These are phyloP conservation scores for Collybia sordida DNA, from an alignment of 768 basidiomycete genomes.

Conservation along the genomic window DNA sequence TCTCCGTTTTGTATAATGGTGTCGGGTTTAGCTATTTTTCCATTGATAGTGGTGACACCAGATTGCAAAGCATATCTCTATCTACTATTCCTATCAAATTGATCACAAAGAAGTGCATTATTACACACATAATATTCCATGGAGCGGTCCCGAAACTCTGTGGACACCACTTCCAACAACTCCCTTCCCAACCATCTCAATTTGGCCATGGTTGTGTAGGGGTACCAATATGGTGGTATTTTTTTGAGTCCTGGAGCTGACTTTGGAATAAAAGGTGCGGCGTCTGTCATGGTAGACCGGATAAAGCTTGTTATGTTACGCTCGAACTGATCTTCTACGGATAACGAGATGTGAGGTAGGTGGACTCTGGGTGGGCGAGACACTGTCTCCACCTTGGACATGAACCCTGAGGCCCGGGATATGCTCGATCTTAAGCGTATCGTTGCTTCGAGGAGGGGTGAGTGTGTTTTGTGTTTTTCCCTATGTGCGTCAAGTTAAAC, in stretches of 20 bases:
- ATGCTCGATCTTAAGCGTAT: constrained; percentile 4
- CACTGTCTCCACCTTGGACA: constrained; percentile 6
- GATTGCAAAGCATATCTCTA: constrained; percentile 73
- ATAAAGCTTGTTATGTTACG: constrained; percentile 56
- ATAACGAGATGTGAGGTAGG: constrained; percentile 45
- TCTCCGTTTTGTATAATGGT: constrained; percentile 85
- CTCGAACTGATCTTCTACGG: constrained; percentile 55
- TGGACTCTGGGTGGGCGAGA: constrained; percentile 27
- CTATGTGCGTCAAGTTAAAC: no score
- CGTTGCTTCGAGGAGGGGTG: not conserved
- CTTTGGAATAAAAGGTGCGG: constrained; percentile 25
- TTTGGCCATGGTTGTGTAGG: constrained; percentile 92
- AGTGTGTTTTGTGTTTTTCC: no score
- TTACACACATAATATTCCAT: constrained; percentile 92
- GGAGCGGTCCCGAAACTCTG: constrained; percentile 90
- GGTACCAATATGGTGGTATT: constrained; percentile 88
- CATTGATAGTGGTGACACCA: constrained; percentile 95
- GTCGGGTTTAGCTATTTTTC: constrained; percentile 76
- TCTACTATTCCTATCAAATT: constrained; percentile 2
- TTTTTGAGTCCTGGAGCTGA: constrained; percentile 63
- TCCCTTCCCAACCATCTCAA: constrained; percentile 86
- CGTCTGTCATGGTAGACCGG: constrained; percentile 46
- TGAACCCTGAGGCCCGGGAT: constrained; percentile 13
- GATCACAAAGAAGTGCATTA: constrained; percentile 2
- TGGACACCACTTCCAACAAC: constrained; percentile 88